Percentiles rank a stretch among this genome's conserved stretches.
These are phyloP conservation scores for Ceratobasidium sp. DNA, from an alignment of 1,284 basidiomycete species.

Conservation along the genomic window DNA sequence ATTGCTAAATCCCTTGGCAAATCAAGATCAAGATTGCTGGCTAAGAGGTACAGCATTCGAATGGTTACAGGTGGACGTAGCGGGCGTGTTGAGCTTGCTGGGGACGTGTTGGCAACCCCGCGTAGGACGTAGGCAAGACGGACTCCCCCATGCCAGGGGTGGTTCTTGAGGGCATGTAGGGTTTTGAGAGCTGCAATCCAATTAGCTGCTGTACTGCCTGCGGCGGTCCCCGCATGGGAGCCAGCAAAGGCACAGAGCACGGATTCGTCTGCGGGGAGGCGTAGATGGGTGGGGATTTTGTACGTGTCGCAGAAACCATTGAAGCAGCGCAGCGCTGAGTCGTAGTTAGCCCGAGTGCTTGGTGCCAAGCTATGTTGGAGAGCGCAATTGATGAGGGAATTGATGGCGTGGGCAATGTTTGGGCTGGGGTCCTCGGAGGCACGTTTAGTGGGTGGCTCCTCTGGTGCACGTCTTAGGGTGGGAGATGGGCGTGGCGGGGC, in stretches of 20 bases:
- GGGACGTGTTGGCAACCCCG: constrained; percentile 49
- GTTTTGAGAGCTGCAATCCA: constrained; percentile 47
- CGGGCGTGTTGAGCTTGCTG: constrained; percentile 42
- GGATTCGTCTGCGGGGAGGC: constrained; percentile 49
- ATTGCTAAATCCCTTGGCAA: constrained; percentile 28
- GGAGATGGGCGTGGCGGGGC: too few relatives aligned
- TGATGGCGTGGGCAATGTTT: too few relatives aligned
- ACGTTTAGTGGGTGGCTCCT: too few relatives aligned
- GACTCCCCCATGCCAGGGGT: constrained; percentile 48
- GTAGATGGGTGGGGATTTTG: constrained; percentile 33
- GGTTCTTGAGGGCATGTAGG: constrained; percentile 50
- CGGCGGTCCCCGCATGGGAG: constrained; percentile 43
- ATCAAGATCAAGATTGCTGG: neutral
- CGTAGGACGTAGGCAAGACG: constrained; percentile 48
- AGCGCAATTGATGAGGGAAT: too few relatives aligned
- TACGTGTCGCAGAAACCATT: constrained; percentile 43
- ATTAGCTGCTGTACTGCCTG: constrained; percentile 47
- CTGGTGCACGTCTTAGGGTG: too few relatives aligned
- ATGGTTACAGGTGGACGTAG: neutral
- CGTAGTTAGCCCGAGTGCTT: constrained; percentile 3
- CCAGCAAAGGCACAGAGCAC: constrained; percentile 51
- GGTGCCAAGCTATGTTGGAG: neutral
- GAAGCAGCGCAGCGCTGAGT: neutral
- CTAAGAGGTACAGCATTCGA: neutral
- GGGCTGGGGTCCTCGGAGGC: too few relatives aligned